Conservation (phyloP, 2,329 filamentous ascomycete species). For the Ophiosphaerella korrae region DNA sequence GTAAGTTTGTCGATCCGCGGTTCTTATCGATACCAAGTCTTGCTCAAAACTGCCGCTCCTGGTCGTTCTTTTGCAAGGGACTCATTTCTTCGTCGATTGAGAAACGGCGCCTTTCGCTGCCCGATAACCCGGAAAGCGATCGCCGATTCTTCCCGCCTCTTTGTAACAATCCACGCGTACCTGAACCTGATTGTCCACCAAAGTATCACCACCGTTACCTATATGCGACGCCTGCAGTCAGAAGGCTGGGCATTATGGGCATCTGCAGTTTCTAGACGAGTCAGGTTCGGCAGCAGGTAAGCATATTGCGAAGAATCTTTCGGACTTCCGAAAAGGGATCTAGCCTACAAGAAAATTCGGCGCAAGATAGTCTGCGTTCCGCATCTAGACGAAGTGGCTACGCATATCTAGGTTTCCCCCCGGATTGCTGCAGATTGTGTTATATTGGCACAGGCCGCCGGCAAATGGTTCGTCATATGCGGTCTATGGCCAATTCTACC, state of each 20-base stretch:
- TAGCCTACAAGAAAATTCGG: not conserved
- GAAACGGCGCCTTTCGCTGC: too few species aligned
- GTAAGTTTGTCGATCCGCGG: too few species aligned
- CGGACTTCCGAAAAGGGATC: not conserved
- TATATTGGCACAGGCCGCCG: constrained; percentile 7
- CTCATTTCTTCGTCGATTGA: too few species aligned
- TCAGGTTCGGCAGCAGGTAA: not conserved
- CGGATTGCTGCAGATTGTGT: constrained; percentile 4
- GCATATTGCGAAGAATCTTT: not conserved
- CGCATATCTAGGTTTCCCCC: constrained; percentile 2
- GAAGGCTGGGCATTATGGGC: not conserved
- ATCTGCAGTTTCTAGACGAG: constrained; percentile 1
- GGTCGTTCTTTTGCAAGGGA: too few species aligned
- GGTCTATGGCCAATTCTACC: constrained; percentile 6
- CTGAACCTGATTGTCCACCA: not conserved
- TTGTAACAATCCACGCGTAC: too few species aligned
- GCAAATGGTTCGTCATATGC: constrained; percentile 13
- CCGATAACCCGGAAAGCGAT: too few species aligned
- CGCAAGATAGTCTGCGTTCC: not conserved
- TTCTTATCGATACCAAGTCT: too few species aligned
- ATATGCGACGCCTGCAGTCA: not conserved
- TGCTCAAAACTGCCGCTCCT: too few species aligned
- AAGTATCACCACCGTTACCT: not conserved
- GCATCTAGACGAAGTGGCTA: constrained; percentile 2
- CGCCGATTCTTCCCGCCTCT: too few species aligned